phyloP scores from a whole-genome alignment of 352 stramenopile species.

The Thalassiosira mediterranea region DNA sequence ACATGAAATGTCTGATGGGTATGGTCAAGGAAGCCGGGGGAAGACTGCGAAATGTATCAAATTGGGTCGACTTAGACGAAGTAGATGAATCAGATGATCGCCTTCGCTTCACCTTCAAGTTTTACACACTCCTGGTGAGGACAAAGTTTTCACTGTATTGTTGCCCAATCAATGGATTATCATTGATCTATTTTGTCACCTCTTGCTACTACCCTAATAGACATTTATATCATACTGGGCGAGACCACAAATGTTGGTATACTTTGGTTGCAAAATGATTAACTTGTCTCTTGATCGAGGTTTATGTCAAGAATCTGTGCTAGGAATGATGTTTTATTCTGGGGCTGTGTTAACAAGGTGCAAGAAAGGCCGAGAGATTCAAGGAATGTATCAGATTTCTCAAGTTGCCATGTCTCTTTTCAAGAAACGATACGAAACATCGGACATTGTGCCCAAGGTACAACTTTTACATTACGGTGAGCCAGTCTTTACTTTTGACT shows the following conservation, averaged over 20 bases:
- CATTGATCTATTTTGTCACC: too few relatives aligned
- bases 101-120: slow-evolving; percentile 24
- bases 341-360: slow-evolving; percentile 14
- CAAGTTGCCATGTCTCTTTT: slow-evolving; percentile 29
- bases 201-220: too few relatives aligned
- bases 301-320: slow-evolving; percentile 33
- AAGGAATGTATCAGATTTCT: slow-evolving; percentile 13
- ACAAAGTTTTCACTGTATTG: neutral
- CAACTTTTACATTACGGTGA: slow-evolving; percentile 15
- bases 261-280: slow-evolving; percentile 18
- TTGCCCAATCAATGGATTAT: slow-evolving; percentile 1
- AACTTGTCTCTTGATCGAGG: slow-evolving; percentile 28
- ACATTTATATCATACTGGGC: too few relatives aligned
- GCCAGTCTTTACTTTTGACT: neutral
- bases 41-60: slow-evolving; percentile 13
- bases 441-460: slow-evolving; percentile 27
- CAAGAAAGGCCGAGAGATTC: slow-evolving; percentile 19
- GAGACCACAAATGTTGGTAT: neutral
- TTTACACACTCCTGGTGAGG: slow-evolving; percentile 24
- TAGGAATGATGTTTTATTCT: slow-evolving; percentile 24
- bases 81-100: slow-evolving; percentile 2
- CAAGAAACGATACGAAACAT: slow-evolving; percentile 26
- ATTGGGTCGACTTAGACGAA: slow-evolving; percentile 21
- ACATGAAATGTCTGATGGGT: neutral
- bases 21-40: slow-evolving; percentile 27